Evolutionary conservation across 2,329 filamentous ascomycete genomes (phyloP), one percentile per base, ranked within the genome.

Genomic region (Aquanectria penicillioides): DNA sequence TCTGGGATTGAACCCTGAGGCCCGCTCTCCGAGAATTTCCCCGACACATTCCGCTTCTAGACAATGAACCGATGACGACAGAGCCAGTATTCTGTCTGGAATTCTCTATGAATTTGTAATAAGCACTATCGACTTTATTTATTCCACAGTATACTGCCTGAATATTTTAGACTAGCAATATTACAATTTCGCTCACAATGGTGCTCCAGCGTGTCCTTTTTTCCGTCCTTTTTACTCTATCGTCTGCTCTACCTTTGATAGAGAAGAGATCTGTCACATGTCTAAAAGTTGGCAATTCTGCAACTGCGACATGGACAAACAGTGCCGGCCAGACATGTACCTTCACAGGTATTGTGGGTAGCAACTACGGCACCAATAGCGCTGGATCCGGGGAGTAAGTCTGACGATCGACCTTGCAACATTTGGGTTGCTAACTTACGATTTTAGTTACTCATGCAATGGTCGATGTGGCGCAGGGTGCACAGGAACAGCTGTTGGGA

Each of bases 391-490:
- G 80, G 69, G 79, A 82, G 80, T 83, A 67, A 48, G 78, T 70
- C 49, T 66, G 4, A 59, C n/a, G 15, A 0, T 8, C 28, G n/a
- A n/a, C n/a, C n/a, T n/a, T n/a, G n/a, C n/a, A n/a, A n/a, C n/a
- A n/a, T n/a, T n/a, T n/a, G n/a, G n/a, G n/a, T n/a, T 15, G 12
- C 18, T 46, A 46, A 46, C 10, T 13, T 5, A 3, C 20, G 8
- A 22, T 3, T 6, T 6, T 7, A 83, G 81, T 18, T 83, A 82
- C 41, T 79, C 77, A 8, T 83, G 80, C 54, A 82, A 82, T 49
- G 80, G 80, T 2, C 73, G 80, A 25, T 83, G 81, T 28, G 81
- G 81, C 22, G 78, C 76, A 9, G 80, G 79, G 0, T 83, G 81
- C 44, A 73, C 67, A 1, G 80, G 81, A 5, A 43, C 69, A 5